phyloP scores from a whole-genome alignment of 352 stramenopile species.

The Phytophthora uliginosa region DNA sequence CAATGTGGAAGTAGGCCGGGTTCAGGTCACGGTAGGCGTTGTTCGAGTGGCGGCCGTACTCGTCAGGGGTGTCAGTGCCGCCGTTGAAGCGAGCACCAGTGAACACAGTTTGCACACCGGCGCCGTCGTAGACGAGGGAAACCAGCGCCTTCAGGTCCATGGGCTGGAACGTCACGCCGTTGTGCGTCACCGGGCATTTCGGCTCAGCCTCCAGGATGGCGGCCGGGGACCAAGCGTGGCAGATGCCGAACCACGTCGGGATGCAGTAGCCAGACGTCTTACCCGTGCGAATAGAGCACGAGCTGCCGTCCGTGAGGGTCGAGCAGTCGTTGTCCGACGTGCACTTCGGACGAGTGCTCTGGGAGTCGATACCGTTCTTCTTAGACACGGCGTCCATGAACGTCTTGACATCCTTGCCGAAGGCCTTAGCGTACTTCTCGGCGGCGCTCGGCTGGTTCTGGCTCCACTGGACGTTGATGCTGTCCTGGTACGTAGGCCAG shows the following conservation, averaged over 20 bases:
- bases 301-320: constrained; percentile 14
- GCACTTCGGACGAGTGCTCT: constrained; percentile 17
- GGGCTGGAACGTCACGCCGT: constrained; percentile 45
- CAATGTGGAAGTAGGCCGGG: constrained; percentile 58
- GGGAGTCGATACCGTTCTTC: constrained; percentile 35
- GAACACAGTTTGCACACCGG: constrained; percentile 42
- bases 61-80: constrained; percentile 28
- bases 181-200: constrained; percentile 36
- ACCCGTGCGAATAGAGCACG: constrained; percentile 28
- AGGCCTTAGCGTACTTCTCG: constrained; percentile 53
- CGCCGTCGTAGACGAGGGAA: constrained; percentile 42
- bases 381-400: constrained; percentile 49
- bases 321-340: constrained; percentile 30
- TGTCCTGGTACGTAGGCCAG: constrained; percentile 65
- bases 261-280: constrained; percentile 42
- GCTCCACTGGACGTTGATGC: constrained; percentile 58
- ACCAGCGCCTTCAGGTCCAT: constrained; percentile 24
- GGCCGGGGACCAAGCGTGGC: constrained; percentile 43
- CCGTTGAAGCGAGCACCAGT: constrained; percentile 50
- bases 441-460: constrained; percentile 33
- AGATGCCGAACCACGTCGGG: constrained; percentile 43
- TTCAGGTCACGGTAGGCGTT: constrained; percentile 52
- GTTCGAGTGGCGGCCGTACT: constrained; percentile 56
- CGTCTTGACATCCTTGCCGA: constrained; percentile 33
- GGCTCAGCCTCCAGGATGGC: constrained; percentile 42